These are phyloP conservation scores for Pseudozyma tsukubaensis DNA, from an alignment of 1,284 basidiomycete species.

Conservation along the genomic window DNA sequence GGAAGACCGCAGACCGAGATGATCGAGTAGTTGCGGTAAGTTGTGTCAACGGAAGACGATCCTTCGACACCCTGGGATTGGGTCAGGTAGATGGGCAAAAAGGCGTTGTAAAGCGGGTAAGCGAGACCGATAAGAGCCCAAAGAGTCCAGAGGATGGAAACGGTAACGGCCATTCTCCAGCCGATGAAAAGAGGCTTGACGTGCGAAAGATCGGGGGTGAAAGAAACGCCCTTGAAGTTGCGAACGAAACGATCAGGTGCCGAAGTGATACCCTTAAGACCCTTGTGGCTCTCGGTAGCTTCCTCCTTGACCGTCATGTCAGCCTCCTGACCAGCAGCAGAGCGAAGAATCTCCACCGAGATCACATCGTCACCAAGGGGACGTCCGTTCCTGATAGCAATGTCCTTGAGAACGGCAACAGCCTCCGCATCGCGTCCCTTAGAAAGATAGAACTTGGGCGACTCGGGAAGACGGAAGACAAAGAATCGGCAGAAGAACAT, in stretches of 20 bases:
- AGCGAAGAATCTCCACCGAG: constrained; percentile 64
- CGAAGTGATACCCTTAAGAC: constrained; percentile 19
- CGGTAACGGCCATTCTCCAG: constrained; percentile 60
- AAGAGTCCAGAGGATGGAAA: constrained; percentile 55
- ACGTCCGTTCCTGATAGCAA: constrained; percentile 62
- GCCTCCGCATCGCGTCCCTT: constrained; percentile 68
- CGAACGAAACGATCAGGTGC: constrained; percentile 22
- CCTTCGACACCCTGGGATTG: constrained; percentile 34
- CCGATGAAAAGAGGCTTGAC: constrained; percentile 62
- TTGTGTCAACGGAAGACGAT: constrained; percentile 25
- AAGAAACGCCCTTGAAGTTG: constrained; percentile 22
- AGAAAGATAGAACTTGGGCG: constrained; percentile 66
- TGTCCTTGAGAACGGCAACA: constrained; percentile 59
- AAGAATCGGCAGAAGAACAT: constrained; percentile 64
- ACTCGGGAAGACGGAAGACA: constrained; percentile 66
- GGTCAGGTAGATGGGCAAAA: constrained; percentile 64
- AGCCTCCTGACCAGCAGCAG: constrained; percentile 64
- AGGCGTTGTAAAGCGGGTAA: constrained; percentile 68
- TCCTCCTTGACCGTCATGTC: constrained; percentile 36
- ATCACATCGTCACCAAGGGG: constrained; percentile 61
- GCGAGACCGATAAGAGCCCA: constrained; percentile 68
- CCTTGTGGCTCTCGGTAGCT: constrained; percentile 25
- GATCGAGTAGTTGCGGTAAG: constrained; percentile 67
- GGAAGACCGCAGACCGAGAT: constrained; percentile 67
- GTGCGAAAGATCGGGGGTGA: constrained; percentile 60